Conservation (phyloP, 73 alveolate genomes). For the Effrenium voratum region DNA sequence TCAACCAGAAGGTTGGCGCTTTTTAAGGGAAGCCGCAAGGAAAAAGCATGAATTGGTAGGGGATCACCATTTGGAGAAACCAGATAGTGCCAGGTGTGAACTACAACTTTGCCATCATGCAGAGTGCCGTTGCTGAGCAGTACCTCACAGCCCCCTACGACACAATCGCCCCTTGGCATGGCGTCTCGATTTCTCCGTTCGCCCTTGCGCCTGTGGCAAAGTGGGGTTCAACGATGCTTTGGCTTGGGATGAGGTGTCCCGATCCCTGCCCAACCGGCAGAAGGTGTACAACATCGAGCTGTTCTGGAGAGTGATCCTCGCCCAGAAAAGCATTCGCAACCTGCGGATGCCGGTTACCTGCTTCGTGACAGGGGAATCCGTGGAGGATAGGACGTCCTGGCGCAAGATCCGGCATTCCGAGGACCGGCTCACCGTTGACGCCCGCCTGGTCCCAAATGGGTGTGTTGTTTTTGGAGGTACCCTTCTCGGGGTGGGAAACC, state of each 20-base stretch:
- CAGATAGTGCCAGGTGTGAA: not conserved
- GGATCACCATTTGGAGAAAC: not conserved
- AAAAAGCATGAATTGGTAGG: too few relatives aligned
- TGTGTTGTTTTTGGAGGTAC: not conserved
- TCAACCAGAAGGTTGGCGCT: too few relatives aligned
- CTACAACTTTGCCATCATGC: slow-evolving; percentile 33
- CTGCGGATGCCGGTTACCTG: slow-evolving; percentile 85
- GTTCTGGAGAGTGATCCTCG: slow-evolving; percentile 78
- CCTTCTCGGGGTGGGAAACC: not conserved
- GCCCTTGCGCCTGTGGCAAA: too few relatives aligned
- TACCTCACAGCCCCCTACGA: slow-evolving; percentile 53
- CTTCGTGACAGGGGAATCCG: slow-evolving; percentile 50
- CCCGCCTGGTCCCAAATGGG: not conserved
- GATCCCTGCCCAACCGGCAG: slow-evolving; percentile 76
- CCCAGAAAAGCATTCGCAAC: slow-evolving; percentile 36
- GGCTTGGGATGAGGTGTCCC: not conserved
- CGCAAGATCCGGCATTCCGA: slow-evolving; percentile 41
- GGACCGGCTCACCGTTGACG: slow-evolving; percentile 38
- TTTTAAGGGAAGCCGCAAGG: too few relatives aligned
- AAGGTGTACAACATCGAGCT: slow-evolving; percentile 86
- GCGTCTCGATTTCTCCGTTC: too few relatives aligned
- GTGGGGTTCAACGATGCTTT: too few relatives aligned
- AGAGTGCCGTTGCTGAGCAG: not conserved
- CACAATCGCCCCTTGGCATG: slow-evolving; percentile 10
- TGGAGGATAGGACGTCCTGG: slow-evolving; percentile 78